Evolutionary conservation across 768 basidiomycete species (phyloP).

Genomic region (Rhizopogon vesiculosus): DNA sequence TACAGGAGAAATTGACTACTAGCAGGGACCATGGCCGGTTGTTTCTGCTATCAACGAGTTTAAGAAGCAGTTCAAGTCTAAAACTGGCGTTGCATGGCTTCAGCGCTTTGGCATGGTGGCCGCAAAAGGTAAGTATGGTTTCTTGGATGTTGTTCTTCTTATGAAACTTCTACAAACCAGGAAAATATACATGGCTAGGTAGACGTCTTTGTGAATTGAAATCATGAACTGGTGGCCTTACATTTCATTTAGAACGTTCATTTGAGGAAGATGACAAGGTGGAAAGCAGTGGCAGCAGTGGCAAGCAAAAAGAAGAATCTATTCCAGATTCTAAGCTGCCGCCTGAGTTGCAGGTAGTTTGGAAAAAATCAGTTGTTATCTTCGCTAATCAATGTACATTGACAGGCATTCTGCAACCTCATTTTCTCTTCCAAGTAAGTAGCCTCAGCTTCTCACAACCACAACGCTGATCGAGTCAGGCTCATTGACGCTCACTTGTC

Average conservation of each 20-base stretch:
- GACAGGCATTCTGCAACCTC: slow-evolving; percentile 41
- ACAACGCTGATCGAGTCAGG: slow-evolving; percentile 21
- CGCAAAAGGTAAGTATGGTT: slow-evolving; percentile 35
- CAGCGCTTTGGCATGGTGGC: slow-evolving; percentile 44
- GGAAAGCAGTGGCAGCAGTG: slow-evolving; percentile 10
- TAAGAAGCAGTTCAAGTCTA: slow-evolving; percentile 56
- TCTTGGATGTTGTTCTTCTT: neutral
- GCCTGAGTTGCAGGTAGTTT: slow-evolving; percentile 39
- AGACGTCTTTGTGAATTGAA: slow-evolving; percentile 3
- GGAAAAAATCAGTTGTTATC: neutral
- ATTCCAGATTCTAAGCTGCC: slow-evolving; percentile 44
- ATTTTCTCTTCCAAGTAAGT: slow-evolving; percentile 48
- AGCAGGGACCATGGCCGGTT: slow-evolving; percentile 43
- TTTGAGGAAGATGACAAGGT: slow-evolving; percentile 44
- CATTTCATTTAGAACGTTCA: slow-evolving; percentile 36
- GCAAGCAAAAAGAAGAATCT: slow-evolving; percentile 23
- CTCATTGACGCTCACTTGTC: slow-evolving; percentile 50
- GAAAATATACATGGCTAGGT: slow-evolving; percentile 63
- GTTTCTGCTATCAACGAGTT: slow-evolving; percentile 42
- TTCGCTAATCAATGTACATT: neutral
- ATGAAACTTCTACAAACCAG: slow-evolving; percentile 22
- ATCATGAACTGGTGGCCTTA: neutral
- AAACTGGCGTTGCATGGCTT: slow-evolving; percentile 48
- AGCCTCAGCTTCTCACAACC: neutral
- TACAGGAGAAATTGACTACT: neutral